A percentile compares a stretch with the other conserved stretches of the same genome.
These are phyloP conservation scores for Solanum etuberosum DNA, from an alignment of 257 asterid genomes.

Conservation along the genomic window DNA sequence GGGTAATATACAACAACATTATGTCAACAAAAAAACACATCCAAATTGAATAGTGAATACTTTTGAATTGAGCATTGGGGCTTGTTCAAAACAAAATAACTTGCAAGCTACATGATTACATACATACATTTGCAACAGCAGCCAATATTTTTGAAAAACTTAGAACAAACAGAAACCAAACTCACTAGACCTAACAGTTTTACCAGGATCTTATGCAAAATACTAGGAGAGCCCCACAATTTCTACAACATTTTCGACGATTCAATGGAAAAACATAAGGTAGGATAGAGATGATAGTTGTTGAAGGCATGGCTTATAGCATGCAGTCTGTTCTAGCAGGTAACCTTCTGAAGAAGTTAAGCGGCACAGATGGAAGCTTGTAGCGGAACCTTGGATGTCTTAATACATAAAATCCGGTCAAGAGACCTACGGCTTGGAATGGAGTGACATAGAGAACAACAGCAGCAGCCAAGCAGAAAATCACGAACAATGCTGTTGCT, in stretches of 20 bases:
- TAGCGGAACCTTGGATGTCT: slow-evolving; percentile 43
- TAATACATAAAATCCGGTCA: slow-evolving; percentile 26
- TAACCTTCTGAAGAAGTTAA: slow-evolving; percentile 38
- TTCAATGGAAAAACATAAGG: neutral
- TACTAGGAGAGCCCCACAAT: neutral
- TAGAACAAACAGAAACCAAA: slow-evolving; percentile 17
- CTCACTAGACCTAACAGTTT: slow-evolving; percentile 22
- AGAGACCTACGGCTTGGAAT: slow-evolving; percentile 29
- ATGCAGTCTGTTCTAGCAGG: slow-evolving; percentile 47
- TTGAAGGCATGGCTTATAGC: slow-evolving; percentile 15
- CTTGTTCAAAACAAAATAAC: neutral
- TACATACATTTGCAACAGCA: slow-evolving; percentile 8
- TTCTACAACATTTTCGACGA: slow-evolving; percentile 2
- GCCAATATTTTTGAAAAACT: slow-evolving; percentile 1
- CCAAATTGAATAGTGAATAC: neutral
- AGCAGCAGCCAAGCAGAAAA: slow-evolving; percentile 29
- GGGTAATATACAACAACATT: neutral
- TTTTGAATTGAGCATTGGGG: neutral
- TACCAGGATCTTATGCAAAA: slow-evolving; percentile 13
- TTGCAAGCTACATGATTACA: neutral
- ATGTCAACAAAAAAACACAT: neutral
- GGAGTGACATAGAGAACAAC: slow-evolving; percentile 39
- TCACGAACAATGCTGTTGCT: slow-evolving; percentile 34
- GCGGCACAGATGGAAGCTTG: slow-evolving; percentile 36
- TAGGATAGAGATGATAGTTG: neutral